Conservation (phyloP, 2,329 filamentous ascomycete species). For the Beauveria bassiana region DNA sequence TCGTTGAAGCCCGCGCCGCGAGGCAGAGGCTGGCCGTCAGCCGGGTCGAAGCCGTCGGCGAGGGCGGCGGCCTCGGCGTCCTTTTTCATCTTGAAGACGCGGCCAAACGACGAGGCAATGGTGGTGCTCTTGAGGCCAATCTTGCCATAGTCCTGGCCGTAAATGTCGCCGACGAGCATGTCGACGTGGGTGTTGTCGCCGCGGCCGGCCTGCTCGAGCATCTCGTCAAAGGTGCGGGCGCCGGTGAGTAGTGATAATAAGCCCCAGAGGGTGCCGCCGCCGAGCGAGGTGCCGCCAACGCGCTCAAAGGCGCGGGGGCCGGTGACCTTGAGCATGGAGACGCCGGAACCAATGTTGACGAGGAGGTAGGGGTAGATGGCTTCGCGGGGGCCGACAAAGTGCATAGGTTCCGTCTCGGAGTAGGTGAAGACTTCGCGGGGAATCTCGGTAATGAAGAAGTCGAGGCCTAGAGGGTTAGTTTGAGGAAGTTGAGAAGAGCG, state of each 20-base stretch:
- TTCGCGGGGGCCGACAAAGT: slow-evolving; percentile 73
- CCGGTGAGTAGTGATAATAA: slow-evolving; percentile 85
- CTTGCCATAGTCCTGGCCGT: slow-evolving; percentile 90
- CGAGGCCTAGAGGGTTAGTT: slow-evolving; percentile 55
- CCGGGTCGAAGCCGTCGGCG: slow-evolving; percentile 14
- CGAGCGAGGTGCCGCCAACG: slow-evolving; percentile 89
- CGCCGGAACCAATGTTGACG: slow-evolving; percentile 95
- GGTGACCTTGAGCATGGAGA: slow-evolving; percentile 94
- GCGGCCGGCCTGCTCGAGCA: slow-evolving; percentile 83
- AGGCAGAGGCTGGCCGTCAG: slow-evolving; percentile 21
- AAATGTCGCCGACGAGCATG: slow-evolving; percentile 96
- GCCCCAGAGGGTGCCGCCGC: slow-evolving; percentile 96
- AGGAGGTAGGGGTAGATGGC: slow-evolving; percentile 90
- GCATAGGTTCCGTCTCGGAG: slow-evolving; percentile 82
- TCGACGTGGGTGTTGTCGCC: slow-evolving; percentile 93
- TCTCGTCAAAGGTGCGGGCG: slow-evolving; percentile 94
- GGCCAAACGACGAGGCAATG: slow-evolving; percentile 93
- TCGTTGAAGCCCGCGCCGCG: slow-evolving; percentile 53
- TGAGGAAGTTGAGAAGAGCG: not conserved
- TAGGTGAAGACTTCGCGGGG: slow-evolving; percentile 96
- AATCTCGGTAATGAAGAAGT: slow-evolving; percentile 98
- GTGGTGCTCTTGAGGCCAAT: slow-evolving; percentile 93
- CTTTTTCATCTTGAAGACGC: slow-evolving; percentile 88
- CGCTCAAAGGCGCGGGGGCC: slow-evolving; percentile 80
- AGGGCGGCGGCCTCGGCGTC: slow-evolving; percentile 69